Base-by-base conservation (phyloP, 2,329 filamentous ascomycete genomes). In the Sphaerulina populicola region DNA sequence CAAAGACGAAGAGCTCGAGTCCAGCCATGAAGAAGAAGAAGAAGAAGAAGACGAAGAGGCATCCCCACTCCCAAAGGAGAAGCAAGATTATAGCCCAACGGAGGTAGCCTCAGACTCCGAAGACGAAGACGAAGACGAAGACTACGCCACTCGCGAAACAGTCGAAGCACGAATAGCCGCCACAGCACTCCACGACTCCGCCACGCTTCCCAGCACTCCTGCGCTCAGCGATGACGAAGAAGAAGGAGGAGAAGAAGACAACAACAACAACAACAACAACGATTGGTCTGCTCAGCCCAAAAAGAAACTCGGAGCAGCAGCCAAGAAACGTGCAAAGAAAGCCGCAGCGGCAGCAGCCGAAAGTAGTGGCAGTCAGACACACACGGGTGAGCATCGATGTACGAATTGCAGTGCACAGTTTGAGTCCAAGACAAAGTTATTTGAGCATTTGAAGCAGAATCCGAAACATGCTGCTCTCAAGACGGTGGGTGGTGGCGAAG, bases 391-490 rank as follows among this genome's bases (percentile, higher is more conserved):
- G 29, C 78, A 87, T 47, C 83, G 83, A 61, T 97, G 93, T 65
- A 78, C 85, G 2, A 79, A 82, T 4, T 97, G 93, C 68, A 78
- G 81, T 58, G 88, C 86, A 58, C 77, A 71, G 0, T 98, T 97
- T 71, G 80, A 78, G 0, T 88, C 84, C 1, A 83, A 81, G 59
- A 85, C 79, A 5, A 82, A 81, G 58, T 69, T 94, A 14, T 91
- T 91, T 65, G 73, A 78, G 47, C 88, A 94, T 66, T 93, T 52
- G 79, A 80, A 55, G 77, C 82, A 8, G 69, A 78, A 14, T 47
- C 52, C 52, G n/a, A 71, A 71, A 8, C 86, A 93, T 70, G 54
- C 48, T 14, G 43, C 37, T 7, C 18, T 48, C 31, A 51, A 54
- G 35, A 33, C 51, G 39, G 38, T 51, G 18, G 29, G 11, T 9